A percentile compares a stretch with the other conserved stretches of the same genome.
These are phyloP conservation scores for Eragrostis tef DNA, from an alignment of 202 grass and related monocot genomes.

Conservation along the genomic window DNA sequence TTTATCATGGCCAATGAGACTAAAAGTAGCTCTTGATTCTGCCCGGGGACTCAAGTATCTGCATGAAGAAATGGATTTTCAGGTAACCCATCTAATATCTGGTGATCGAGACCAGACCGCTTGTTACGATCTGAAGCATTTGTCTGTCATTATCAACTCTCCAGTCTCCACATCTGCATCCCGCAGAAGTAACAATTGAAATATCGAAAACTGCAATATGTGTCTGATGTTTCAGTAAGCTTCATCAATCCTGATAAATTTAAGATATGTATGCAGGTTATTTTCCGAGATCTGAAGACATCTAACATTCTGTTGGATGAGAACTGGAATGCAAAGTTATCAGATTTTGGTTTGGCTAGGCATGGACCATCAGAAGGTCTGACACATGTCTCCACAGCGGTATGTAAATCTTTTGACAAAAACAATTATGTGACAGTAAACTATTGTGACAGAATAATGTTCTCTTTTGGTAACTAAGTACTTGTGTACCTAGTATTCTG, in stretches of 20 bases:
- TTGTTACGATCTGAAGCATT: slow-evolving; percentile 6
- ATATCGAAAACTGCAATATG: neutral
- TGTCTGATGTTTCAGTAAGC: slow-evolving; percentile 23
- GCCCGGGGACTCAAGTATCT: slow-evolving; percentile 82
- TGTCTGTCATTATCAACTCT: slow-evolving; percentile 4
- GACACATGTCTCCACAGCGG: slow-evolving; percentile 94
- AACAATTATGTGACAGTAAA: neutral
- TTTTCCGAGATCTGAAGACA: slow-evolving; percentile 95
- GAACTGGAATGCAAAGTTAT: slow-evolving; percentile 94
- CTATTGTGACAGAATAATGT: slow-evolving; percentile 4
- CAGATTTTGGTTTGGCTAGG: slow-evolving; percentile 97
- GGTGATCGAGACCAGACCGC: neutral
- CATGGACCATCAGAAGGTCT: slow-evolving; percentile 93
- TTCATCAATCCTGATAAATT: slow-evolving; percentile 20
- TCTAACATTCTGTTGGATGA: slow-evolving; percentile 94
- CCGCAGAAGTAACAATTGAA: slow-evolving; percentile 10
- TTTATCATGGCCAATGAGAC: slow-evolving; percentile 89
- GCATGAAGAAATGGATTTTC: slow-evolving; percentile 98
- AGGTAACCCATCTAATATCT: slow-evolving; percentile 60
- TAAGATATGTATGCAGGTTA: slow-evolving; percentile 70
- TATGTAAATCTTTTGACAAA: slow-evolving; percentile 37
- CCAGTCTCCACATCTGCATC: neutral
- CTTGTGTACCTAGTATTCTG: neutral
- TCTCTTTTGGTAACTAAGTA: slow-evolving; percentile 11
- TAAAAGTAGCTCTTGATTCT: slow-evolving; percentile 86